These are phyloP conservation scores for Boletus rex-veris DNA, from an alignment of 768 basidiomycete species.

Conservation along the genomic window DNA sequence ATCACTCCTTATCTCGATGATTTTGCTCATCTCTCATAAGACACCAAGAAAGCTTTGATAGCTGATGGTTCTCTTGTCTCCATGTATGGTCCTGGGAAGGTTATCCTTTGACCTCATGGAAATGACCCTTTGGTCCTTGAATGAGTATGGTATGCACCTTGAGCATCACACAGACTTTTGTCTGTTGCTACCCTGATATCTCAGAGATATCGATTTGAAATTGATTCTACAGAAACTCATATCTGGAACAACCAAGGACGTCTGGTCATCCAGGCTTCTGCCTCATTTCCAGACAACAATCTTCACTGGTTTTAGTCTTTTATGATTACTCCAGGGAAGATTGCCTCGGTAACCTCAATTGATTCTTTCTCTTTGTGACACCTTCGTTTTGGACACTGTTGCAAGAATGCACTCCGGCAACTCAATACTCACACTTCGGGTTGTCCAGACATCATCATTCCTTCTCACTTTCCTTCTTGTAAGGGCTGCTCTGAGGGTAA, in stretches of 20 bases:
- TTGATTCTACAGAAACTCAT: no score
- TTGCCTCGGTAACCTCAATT: no score
- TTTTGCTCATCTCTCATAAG: neutral
- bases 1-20: neutral
- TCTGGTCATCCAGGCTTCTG: neutral
- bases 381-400: neutral
- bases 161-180: no score
- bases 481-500: no score
- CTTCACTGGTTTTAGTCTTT: neutral
- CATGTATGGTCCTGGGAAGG: neutral
- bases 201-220: no score
- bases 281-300: neutral
- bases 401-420: neutral
- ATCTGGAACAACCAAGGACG: no score
- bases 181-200: no score
- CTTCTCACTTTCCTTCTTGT: no score
- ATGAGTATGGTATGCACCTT: neutral
- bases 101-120: neutral
- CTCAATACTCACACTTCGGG: neutral
- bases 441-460: neutral
- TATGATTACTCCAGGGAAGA: neutral
- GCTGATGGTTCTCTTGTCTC: neutral
- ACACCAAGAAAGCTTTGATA: accelerated
- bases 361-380: neutral
- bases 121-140: neutral